Evolutionary conservation across 73 alveolate genomes (phyloP).

Genomic region (Paramecium sonneborni): DNA sequence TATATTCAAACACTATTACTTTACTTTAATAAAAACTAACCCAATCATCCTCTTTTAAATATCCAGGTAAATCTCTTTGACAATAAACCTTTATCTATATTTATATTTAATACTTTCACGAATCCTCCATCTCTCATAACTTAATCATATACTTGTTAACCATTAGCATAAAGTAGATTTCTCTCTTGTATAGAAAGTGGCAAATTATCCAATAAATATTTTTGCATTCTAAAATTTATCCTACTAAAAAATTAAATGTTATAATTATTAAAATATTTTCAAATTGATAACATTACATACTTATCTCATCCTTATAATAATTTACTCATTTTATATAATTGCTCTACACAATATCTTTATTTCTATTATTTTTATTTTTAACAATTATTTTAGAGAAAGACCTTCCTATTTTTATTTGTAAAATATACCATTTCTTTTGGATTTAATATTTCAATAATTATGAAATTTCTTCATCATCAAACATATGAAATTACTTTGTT

Average conservation of each 20-base stretch:
- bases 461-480: no score
- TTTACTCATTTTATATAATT: neutral
- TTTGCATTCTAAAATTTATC: constrained; percentile 27
- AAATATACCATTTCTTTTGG: no score
- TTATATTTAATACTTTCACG: neutral
- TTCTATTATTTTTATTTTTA: no score
- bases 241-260: neutral
- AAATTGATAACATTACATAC: neutral
- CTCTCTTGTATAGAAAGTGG: neutral
- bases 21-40: neutral
- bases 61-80: neutral
- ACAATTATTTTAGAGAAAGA: no score
- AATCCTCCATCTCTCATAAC: constrained; percentile 20
- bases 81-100: neutral
- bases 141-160: neutral
- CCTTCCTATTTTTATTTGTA: no score
- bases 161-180: neutral
- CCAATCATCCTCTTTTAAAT: neutral
- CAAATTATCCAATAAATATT: neutral
- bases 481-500: no score
- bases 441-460: no score
- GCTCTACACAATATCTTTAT: no score
- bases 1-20: neutral
- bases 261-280: neutral
- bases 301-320: neutral